Conservation (phyloP, 2,329 filamentous ascomycete genomes). For the Fusarium sp. region DNA sequence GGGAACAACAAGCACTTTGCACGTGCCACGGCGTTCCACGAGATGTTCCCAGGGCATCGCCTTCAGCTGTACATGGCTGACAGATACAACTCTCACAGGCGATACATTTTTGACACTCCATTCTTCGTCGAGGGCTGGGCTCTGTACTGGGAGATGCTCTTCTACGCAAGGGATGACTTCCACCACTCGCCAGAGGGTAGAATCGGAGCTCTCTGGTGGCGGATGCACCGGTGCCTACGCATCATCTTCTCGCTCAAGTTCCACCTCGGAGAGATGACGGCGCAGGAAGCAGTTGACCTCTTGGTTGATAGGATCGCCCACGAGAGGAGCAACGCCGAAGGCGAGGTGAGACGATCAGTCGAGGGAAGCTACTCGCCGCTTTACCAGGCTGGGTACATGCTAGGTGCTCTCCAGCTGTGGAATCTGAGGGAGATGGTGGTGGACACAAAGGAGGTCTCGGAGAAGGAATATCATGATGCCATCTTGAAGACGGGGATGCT, state of each 20-base stretch:
- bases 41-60: conserved; percentile 33
- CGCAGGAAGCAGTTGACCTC: conserved; percentile 29
- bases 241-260: conserved; percentile 28
- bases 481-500: conserved; percentile 26
- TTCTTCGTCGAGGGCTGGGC: conserved; percentile 37
- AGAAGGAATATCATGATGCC: conserved; percentile 34
- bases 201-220: conserved; percentile 36
- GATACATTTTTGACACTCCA: conserved; percentile 26
- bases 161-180: conserved; percentile 28
- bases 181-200: conserved; percentile 26
- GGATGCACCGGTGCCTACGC: conserved; percentile 28
- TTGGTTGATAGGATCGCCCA: conserved; percentile 16
- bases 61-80: conserved; percentile 34
- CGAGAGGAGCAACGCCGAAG: conserved; percentile 32
- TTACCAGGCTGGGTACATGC: conserved; percentile 35
- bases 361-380: conserved; percentile 31
- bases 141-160: conserved; percentile 35
- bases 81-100: conserved; percentile 28
- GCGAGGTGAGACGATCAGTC: conserved; percentile 27
- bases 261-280: conserved; percentile 32
- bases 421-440: conserved; percentile 31
- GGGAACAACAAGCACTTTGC: conserved; percentile 34
- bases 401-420: conserved; percentile 29
- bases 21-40: conserved; percentile 23
- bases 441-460: conserved; percentile 7